Conservation (phyloP, 176 grass and related monocot species). For the Microstegium vimineum region DNA sequence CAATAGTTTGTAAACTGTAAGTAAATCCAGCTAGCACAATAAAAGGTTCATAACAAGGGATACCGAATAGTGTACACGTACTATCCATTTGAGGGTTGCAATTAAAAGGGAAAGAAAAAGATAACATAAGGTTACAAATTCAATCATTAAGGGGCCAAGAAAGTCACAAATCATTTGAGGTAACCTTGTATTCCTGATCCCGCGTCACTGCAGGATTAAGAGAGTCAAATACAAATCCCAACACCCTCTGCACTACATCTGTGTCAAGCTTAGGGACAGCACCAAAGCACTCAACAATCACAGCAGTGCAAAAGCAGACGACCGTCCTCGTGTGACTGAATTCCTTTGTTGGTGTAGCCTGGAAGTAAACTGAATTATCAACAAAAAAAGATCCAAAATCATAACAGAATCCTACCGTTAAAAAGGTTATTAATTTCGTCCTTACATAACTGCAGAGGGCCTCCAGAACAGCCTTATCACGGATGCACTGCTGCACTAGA, state of each 20-base stretch:
- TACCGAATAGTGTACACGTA: neutral
- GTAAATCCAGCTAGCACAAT: slow-evolving; percentile 8
- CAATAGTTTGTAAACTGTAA: neutral
- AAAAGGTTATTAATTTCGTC: neutral
- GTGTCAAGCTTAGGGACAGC: slow-evolving; percentile 75
- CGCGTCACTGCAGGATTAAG: slow-evolving; percentile 66
- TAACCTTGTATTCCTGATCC: slow-evolving; percentile 77
- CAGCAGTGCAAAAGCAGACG: slow-evolving; percentile 78
- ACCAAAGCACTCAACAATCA: slow-evolving; percentile 85
- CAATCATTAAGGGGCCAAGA: neutral
- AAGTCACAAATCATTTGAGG: neutral
- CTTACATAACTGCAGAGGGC: slow-evolving; percentile 84
- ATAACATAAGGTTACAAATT: neutral
- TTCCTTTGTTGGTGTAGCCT: slow-evolving; percentile 71
- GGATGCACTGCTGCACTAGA: slow-evolving; percentile 82
- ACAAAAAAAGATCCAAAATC: slow-evolving; percentile 16
- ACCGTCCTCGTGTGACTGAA: slow-evolving; percentile 64
- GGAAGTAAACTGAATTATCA: slow-evolving; percentile 28
- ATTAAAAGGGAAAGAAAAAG: neutral
- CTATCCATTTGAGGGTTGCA: neutral
- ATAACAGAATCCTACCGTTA: slow-evolving; percentile 5
- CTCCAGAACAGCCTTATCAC: slow-evolving; percentile 82
- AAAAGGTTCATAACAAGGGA: neutral
- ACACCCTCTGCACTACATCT: slow-evolving; percentile 72
- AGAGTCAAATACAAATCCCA: slow-evolving; percentile 76